Conservation (phyloP, 2,329 filamentous ascomycete species). For the Myriosclerotinia curreyana region DNA sequence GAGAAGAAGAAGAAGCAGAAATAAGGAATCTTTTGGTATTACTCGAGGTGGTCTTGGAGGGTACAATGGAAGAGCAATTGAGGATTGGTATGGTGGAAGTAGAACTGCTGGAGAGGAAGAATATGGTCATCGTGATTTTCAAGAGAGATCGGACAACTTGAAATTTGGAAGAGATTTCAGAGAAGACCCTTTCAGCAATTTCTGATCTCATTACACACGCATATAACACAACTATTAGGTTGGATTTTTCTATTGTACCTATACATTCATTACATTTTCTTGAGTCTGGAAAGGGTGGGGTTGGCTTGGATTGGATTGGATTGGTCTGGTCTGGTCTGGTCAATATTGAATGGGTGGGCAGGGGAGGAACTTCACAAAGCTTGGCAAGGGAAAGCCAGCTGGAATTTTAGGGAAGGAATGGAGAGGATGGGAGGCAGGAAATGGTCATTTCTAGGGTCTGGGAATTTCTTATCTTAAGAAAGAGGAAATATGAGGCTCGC, state of each 20-base stretch:
- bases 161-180: slow-evolving; percentile 46
- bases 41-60: slow-evolving; percentile 31
- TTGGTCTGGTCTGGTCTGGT: neutral
- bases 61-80: slow-evolving; percentile 48
- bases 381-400: slow-evolving; percentile 10
- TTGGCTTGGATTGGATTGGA: neutral
- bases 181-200: slow-evolving; percentile 61
- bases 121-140: slow-evolving; percentile 40
- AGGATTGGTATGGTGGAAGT: slow-evolving; percentile 50
- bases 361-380: slow-evolving; percentile 12
- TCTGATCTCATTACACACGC: slow-evolving; percentile 42
- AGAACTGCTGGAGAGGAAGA: slow-evolving; percentile 53
- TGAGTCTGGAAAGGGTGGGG: slow-evolving; percentile 14
- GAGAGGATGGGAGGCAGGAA: neutral
- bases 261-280: slow-evolving; percentile 22
- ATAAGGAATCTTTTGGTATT: slow-evolving; percentile 36
- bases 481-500: slow-evolving; percentile 4
- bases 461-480: neutral
- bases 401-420: neutral
- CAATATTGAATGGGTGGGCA: neutral
- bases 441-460: neutral
- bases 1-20: slow-evolving; percentile 33
- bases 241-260: neutral
- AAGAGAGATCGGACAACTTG: slow-evolving; percentile 13
- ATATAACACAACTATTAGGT: slow-evolving; percentile 10